Base-by-base conservation (phyloP, 495 filamentous ascomycete genomes). In the Patellaria atrata region DNA sequence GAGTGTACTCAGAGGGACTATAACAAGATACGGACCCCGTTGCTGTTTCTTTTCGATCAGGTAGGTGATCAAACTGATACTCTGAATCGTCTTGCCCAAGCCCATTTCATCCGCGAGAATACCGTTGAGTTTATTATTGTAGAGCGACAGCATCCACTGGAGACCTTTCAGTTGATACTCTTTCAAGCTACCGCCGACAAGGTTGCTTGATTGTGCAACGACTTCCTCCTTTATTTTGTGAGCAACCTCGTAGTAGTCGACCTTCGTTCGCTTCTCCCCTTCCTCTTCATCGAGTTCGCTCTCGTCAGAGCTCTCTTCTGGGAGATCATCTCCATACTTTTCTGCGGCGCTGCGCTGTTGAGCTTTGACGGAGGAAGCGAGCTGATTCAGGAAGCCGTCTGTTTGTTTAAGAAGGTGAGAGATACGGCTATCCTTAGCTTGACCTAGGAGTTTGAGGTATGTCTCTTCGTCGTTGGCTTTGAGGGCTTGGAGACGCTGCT, bases 71-170 rank as follows among this genome's bases (percentile, higher is more conserved):
- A 97, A 64, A 65, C 82, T 91, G 63, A 97, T 97, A 25, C 91
- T 96, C 62, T 97, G 89, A 44, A 97, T 97, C 0, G 89, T 97
- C 62, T 97, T 97, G 52, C 89, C 89, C 39, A 97, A 82, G 75
- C 89, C 89, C 89, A 97, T 97, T 61, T 97, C 89, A 47, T 97
- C 89, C 32, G 89, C 89, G 41, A 97, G 63, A 44, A 97, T 96
- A 69, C 89, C 89, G 56, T 96, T 96, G 40, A 97, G 71, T 57
- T 94, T 96, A 68, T 97, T 97, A 73, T 96, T 96, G 62, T 96
- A 97, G 15, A 97, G 69, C 10, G 89, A 97, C 35, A 96, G 73
- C 89, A 97, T 96, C 89, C 89, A 97, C 56, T 97, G 89, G 40
- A 97, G 58, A 61, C 89, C 89, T 70, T 93, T 94, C 55, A 97